phyloP scores from a whole-genome alignment of 2,329 filamentous ascomycete species.

The Huntiella savannae region DNA sequence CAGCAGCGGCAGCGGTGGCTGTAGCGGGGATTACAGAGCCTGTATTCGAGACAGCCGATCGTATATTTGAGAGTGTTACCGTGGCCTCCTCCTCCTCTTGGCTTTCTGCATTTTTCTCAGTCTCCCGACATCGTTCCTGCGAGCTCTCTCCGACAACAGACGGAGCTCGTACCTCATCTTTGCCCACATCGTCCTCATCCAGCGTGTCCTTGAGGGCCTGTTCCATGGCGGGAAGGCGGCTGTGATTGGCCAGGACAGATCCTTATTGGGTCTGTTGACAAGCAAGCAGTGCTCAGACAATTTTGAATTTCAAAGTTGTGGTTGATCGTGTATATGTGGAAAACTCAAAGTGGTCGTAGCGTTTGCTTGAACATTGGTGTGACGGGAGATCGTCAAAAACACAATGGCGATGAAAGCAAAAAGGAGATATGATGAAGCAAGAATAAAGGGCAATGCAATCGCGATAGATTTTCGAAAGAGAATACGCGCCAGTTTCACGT shows the following conservation, averaged over 20 bases:
- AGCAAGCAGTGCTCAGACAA: not conserved
- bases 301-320: not conserved
- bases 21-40: not conserved
- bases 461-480: not conserved
- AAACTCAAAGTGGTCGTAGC: too few relatives aligned
- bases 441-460: not conserved
- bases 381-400: not conserved
- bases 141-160: not conserved
- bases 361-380: too few relatives aligned
- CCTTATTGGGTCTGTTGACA: not conserved
- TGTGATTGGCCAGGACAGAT: constrained; percentile 8
- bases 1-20: not conserved
- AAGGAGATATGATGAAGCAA: too few relatives aligned
- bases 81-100: too few relatives aligned
- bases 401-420: not conserved
- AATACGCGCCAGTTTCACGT: too few relatives aligned
- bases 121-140: too few relatives aligned
- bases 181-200: not conserved
- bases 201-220: constrained; percentile 5
- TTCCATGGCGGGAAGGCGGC: constrained; percentile 1
- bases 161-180: constrained; percentile 2
- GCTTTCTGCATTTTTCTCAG: too few relatives aligned
- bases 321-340: not conserved
- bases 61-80: too few relatives aligned
- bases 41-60: not conserved